phyloP scores from a whole-genome alignment of 306 rosid species.

The Amphicarpaea edgeworthii region DNA sequence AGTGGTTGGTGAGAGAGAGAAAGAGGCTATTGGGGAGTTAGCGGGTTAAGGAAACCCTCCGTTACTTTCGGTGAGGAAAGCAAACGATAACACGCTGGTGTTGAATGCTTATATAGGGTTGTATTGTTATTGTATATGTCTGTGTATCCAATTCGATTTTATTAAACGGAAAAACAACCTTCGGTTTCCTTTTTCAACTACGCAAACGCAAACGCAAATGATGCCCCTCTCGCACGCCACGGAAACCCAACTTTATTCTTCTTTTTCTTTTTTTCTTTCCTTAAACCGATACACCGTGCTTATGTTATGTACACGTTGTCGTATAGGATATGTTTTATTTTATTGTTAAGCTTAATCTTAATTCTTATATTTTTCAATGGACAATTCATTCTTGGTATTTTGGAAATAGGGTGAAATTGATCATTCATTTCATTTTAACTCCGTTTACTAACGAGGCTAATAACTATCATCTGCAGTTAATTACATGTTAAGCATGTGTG shows the following conservation, averaged over 20 bases:
- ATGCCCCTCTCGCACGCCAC: conserved; percentile 42
- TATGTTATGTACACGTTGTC: background rate
- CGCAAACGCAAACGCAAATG: background rate
- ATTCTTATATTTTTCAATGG: no score
- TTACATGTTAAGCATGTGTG: no score
- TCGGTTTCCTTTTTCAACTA: background rate
- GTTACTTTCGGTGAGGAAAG: conserved; percentile 52
- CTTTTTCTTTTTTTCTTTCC: background rate
- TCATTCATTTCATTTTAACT: no score
- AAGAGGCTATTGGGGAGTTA: conserved; percentile 32
- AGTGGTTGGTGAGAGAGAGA: conserved; percentile 15
- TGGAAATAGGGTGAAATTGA: no score
- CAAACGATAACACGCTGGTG: background rate
- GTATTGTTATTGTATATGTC: no score
- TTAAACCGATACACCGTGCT: background rate
- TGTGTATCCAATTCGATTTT: conserved; percentile 17
- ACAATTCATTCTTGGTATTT: no score
- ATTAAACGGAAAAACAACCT: background rate
- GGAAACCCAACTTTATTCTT: background rate
- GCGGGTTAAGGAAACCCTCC: conserved; percentile 36
- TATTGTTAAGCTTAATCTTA: no score
- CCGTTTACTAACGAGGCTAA: no score
- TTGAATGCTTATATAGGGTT: conserved; percentile 34
- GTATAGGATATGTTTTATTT: no score
- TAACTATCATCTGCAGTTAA: no score